Percentiles rank a stretch among this genome's conserved stretches.
Evolutionary conservation across 1,284 basidiomycete species (phyloP).

Genomic region (Schizophyllum commune): DNA sequence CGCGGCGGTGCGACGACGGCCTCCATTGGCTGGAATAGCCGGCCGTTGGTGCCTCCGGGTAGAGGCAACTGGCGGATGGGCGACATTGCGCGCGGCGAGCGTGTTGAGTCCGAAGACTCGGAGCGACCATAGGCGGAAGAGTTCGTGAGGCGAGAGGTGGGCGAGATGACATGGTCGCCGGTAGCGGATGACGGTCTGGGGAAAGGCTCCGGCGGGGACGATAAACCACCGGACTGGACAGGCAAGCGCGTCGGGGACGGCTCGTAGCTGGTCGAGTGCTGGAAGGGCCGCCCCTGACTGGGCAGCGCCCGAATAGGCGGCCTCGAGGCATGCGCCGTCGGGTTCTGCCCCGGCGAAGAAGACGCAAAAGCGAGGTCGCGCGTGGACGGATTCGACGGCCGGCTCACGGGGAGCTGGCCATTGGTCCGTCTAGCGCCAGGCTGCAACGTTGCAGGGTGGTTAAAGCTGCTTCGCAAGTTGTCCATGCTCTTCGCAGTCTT

Average conservation of each 20-base stretch:
- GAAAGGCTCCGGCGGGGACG: constrained; percentile 33
- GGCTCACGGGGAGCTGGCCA: constrained; percentile 23
- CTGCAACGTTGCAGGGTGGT: constrained; percentile 28
- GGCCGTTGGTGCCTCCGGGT: constrained; percentile 18
- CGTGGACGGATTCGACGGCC: constrained; percentile 14
- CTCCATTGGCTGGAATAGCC: constrained; percentile 23
- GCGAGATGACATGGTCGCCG: constrained; percentile 39
- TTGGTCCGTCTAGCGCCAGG: constrained; percentile 25
- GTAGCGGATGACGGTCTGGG: constrained; percentile 52
- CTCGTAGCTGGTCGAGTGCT: constrained; percentile 19
- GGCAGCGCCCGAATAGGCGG: constrained; percentile 28
- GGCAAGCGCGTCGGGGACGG: too few species aligned
- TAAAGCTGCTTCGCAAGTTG: constrained; percentile 31
- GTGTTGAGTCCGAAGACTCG: constrained; percentile 25
- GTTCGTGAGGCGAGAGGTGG: constrained; percentile 26
- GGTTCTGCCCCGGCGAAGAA: constrained; percentile 14
- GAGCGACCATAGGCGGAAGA: constrained; percentile 26
- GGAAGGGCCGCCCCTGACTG: constrained; percentile 28
- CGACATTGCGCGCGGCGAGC: constrained; percentile 31
- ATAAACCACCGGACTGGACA: too few species aligned
- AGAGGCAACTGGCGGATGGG: constrained; percentile 27
- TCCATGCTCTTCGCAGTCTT: constrained; percentile 52
- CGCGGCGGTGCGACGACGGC: constrained; percentile 17
- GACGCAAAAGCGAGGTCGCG: constrained; percentile 13
- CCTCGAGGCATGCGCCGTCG: constrained; percentile 6